Base-by-base conservation (phyloP, 2,329 filamentous ascomycete genomes). In the Beauveria bassiana region DNA sequence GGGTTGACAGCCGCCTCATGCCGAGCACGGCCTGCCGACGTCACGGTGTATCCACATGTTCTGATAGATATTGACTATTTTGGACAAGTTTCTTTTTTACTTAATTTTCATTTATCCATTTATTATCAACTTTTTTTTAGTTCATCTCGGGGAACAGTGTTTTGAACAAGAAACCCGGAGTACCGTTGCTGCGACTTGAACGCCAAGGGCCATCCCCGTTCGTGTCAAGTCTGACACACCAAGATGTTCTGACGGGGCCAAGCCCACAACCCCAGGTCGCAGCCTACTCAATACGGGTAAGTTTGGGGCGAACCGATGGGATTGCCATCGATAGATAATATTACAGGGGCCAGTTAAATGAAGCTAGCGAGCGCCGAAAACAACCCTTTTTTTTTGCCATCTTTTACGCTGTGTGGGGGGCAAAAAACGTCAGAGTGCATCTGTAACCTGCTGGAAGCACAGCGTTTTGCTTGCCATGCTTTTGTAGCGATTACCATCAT, bases 151-250 rank as follows among this genome's bases (percentile, higher is more conserved):
- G 45, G 56, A 31, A 42, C 24, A 50, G 57, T 53, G 57, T 60
- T 60, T 60, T 46, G 20, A 14, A 60, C 49, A 53, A 28, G 57
- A 46, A 53, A 52, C 57, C 40, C 46, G 49, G 47, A 59, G 47
- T 26, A 10, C 18, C 47, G 38, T 34, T 16, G 47, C 34, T 22
- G 45, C 56, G 22, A 26, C 22, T n/a, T 20, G 40, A 4, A 46
- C 31, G 40, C 10, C 12, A 38, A n/a, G 18, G 57, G 57, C 47
- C 31, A 40, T 53, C 46, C 40, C 24, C 24, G 9, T 38, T 10
- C 24, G 57, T 60, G 26, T 60, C 57, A 51, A 46, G 49, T 60
- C 57, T 60, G 57, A 59, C 18, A 60, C 57, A 38, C 56, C 57
- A 60, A 59, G 20, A 52, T 51, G 43, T 26, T 52, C 28, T 31